phyloP scores from a whole-genome alignment of 2,329 filamentous ascomycete species.

The Aspergillus fructus region DNA sequence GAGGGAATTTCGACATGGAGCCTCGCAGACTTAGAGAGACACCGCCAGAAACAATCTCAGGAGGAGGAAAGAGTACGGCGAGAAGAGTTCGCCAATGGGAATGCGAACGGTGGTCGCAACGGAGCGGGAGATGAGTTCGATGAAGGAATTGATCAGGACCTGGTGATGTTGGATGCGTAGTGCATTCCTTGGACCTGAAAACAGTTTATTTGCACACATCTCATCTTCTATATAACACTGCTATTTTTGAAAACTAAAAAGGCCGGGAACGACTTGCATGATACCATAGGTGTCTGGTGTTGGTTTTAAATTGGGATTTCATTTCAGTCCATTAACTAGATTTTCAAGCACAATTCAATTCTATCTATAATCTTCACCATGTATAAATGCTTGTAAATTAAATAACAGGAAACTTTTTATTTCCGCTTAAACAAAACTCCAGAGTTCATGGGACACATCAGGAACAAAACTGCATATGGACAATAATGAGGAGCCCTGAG shows the following conservation, averaged over 20 bases:
- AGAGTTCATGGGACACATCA: conserved; percentile 38
- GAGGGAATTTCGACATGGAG: conserved; percentile 95
- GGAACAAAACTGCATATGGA: conserved; percentile 26
- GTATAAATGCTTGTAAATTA: conserved; percentile 18
- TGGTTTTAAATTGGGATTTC: conserved; percentile 14
- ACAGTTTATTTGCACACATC: conserved; percentile 5
- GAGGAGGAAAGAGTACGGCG: conserved; percentile 67
- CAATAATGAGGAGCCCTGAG: conserved; percentile 18
- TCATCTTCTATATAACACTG: conserved; percentile 6
- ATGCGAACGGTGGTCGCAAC: conserved; percentile 25
- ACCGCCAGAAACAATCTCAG: conserved; percentile 67
- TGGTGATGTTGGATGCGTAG: conserved; percentile 42
- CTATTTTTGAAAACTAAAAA: conserved; percentile 14
- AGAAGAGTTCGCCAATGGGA: conserved; percentile 42
- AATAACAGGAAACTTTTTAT: conserved; percentile 35
- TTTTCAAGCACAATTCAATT: conserved; percentile 1
- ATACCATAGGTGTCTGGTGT: conserved; percentile 25
- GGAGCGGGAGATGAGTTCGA: conserved; percentile 36
- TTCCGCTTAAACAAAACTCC: conserved; percentile 39
- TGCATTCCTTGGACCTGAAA: conserved; percentile 13
- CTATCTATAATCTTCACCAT: conserved; percentile 4
- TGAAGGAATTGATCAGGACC: conserved; percentile 44
- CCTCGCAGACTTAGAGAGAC: conserved; percentile 70
- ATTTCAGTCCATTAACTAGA: not conserved
- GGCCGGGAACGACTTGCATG: conserved; percentile 23